Evolutionary conservation across 73 alveolate species (phyloP).

Genomic region (Paramecium sexaurelia): DNA sequence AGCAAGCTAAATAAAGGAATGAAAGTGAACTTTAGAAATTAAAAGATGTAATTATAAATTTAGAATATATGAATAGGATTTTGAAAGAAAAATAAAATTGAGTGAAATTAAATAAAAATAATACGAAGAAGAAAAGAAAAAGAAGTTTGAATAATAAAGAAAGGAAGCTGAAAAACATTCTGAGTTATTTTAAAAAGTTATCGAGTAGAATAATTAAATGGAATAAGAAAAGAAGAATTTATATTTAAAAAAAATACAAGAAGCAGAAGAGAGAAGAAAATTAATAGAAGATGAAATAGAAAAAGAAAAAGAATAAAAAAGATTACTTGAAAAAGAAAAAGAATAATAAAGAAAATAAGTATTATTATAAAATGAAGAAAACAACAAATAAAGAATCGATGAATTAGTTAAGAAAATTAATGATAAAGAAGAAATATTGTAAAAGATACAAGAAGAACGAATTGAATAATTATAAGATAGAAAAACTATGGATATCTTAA

Average conservation of each 20-base stretch:
- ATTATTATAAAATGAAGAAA: not conserved
- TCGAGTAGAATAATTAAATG: conserved; percentile 9
- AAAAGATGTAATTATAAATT: not conserved
- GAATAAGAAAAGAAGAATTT: conserved; percentile 6
- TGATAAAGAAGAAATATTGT: not conserved
- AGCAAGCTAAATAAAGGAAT: not conserved
- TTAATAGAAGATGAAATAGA: not conserved
- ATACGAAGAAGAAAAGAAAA: not conserved
- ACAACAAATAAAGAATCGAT: not conserved
- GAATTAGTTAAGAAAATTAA: conserved; percentile 7
- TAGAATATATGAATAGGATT: not conserved
- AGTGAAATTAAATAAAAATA: not conserved
- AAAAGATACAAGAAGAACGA: not conserved
- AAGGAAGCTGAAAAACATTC: conserved; percentile 23
- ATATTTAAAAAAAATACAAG: not conserved
- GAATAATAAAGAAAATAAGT: not conserved
- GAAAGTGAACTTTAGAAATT: not conserved
- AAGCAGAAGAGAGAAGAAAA: conserved; percentile 19
- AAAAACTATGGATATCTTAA: not conserved
- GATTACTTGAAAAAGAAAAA: not conserved
- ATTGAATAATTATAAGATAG: not conserved
- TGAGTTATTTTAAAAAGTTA: not conserved
- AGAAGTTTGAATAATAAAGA: not conserved
- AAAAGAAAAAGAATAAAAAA: not conserved
- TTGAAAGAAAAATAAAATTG: not conserved